These are phyloP conservation scores for Candida mattraensis DNA, from an alignment of 805 yeast genomes.

Conservation along the genomic window DNA sequence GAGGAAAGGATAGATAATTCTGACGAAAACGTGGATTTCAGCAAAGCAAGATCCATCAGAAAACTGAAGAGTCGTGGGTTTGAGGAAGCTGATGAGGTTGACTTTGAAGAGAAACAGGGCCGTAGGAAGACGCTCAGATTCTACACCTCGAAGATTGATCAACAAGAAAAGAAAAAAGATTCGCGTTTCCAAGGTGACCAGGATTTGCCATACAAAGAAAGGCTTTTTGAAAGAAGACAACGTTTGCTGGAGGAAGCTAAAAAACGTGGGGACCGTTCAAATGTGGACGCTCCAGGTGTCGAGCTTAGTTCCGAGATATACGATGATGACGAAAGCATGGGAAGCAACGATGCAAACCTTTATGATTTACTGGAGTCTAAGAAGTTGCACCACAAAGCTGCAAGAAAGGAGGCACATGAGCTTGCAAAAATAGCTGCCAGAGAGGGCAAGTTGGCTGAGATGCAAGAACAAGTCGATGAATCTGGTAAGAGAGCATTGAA, in stretches of 20 bases:
- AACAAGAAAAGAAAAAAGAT: slow-evolving; percentile 62
- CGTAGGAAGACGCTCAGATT: slow-evolving; percentile 84
- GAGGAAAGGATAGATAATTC: slow-evolving; percentile 28
- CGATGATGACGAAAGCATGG: slow-evolving; percentile 47
- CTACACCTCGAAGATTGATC: slow-evolving; percentile 96
- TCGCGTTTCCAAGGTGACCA: slow-evolving; percentile 75
- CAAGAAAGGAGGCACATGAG: slow-evolving; percentile 63
- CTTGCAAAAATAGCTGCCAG: slow-evolving; percentile 76
- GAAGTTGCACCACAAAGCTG: slow-evolving; percentile 48
- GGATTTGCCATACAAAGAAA: slow-evolving; percentile 89
- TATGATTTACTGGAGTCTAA: slow-evolving; percentile 54
- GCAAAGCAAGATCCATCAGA: slow-evolving; percentile 53
- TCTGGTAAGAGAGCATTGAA: slow-evolving; percentile 93
- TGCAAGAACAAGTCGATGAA: slow-evolving; percentile 62
- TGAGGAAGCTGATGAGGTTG: slow-evolving; percentile 73
- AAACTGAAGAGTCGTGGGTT: slow-evolving; percentile 44
- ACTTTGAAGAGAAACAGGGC: slow-evolving; percentile 78
- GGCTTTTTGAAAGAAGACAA: slow-evolving; percentile 87
- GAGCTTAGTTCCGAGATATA: slow-evolving; percentile 54
- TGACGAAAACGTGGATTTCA: slow-evolving; percentile 51
- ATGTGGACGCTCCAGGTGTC: slow-evolving; percentile 45
- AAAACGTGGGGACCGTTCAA: slow-evolving; percentile 66
- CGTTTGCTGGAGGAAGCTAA: slow-evolving; percentile 86
- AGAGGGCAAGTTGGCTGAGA: slow-evolving; percentile 78
- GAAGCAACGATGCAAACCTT: slow-evolving; percentile 48